phyloP scores from a whole-genome alignment of 2,329 filamentous ascomycete genomes.

The Pyricularia grisea region DNA sequence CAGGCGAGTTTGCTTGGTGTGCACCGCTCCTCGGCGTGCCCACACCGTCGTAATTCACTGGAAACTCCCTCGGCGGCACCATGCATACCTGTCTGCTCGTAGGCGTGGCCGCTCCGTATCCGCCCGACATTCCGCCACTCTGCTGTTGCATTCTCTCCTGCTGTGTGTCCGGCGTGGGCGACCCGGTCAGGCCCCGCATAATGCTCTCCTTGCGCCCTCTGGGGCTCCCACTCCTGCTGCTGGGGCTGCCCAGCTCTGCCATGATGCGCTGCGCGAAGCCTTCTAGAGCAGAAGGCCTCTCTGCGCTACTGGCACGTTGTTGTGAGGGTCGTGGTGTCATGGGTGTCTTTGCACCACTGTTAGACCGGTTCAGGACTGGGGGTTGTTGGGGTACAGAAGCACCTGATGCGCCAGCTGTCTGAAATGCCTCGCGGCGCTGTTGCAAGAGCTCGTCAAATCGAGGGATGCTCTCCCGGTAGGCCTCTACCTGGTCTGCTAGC shows the following conservation, averaged over 20 bases:
- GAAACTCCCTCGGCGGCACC: slow-evolving; percentile 29
- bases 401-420: slow-evolving; percentile 42
- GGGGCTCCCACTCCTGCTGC: slow-evolving; percentile 34
- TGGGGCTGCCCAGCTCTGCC: slow-evolving; percentile 47
- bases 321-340: neutral
- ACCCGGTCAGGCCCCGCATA: slow-evolving; percentile 12
- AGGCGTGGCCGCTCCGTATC: slow-evolving; percentile 20
- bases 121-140: slow-evolving; percentile 10
- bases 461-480: slow-evolving; percentile 54
- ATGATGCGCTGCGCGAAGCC: slow-evolving; percentile 54
- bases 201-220: slow-evolving; percentile 36
- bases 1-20: slow-evolving; percentile 15
- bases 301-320: slow-evolving; percentile 33
- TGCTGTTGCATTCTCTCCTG: neutral
- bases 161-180: slow-evolving; percentile 6
- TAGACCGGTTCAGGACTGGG: slow-evolving; percentile 6
- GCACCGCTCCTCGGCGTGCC: slow-evolving; percentile 11
- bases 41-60: slow-evolving; percentile 26
- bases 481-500: slow-evolving; percentile 52
- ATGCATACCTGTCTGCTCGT: slow-evolving; percentile 21
- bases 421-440: slow-evolving; percentile 55
- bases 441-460: slow-evolving; percentile 65
- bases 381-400: slow-evolving; percentile 13
- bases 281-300: slow-evolving; percentile 44
- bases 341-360: slow-evolving; percentile 10